Base-by-base conservation (phyloP, 257 asterid genomes). In the Nicotiana paniculata region DNA sequence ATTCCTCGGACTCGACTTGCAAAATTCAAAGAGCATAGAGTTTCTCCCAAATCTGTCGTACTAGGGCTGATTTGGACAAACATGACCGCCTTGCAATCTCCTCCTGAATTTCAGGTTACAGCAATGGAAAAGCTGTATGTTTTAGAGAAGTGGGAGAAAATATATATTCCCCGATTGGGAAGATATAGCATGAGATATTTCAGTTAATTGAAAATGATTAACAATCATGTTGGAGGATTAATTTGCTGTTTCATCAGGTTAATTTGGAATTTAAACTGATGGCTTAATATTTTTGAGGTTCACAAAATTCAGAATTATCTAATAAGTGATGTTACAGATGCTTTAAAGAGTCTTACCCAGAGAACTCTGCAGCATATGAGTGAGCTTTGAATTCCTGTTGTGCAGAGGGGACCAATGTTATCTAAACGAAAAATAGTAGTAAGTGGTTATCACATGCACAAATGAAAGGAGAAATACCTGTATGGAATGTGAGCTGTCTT, bases 291-390 rank as follows among this genome's bases (percentile, higher is more conserved):
- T 43, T 43, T 72, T 18, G 21, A 43, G 59, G 57, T 57, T 72
- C 59, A 46, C 63, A 75, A 75, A 75, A 75, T 51, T 51, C 80
- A 75, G 64, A 21, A 51, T 26, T 28, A 46, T 48, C 62, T 72
- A 30, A 48, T 48, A 46, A 72, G 51, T 43, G 51, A 43, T 43
- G 12, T 8, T 43, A 43, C 59, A 26, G 62, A 75, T 51, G 63
- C 26, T 69, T 51, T 51, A 51, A 75, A 28, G 81, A 64, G 66
- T 77, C 92, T 85, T 85, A 94, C 99, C 99, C 67, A 96, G 87
- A 80, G 98, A 96, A 82, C 97, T 94, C 88, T 96, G 99, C 90
- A 96, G 95, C 89, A 96, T 87, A 88, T 94, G 99, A 53, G 99
- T 96, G 86, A 96, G 99, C 89, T 96, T 96, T 12, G 99, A 96